A percentile compares a stretch with the other conserved stretches of the same genome.
These are phyloP conservation scores for Cladosporium oxysporum DNA, from an alignment of 2,329 filamentous ascomycete genomes.

Conservation along the genomic window DNA sequence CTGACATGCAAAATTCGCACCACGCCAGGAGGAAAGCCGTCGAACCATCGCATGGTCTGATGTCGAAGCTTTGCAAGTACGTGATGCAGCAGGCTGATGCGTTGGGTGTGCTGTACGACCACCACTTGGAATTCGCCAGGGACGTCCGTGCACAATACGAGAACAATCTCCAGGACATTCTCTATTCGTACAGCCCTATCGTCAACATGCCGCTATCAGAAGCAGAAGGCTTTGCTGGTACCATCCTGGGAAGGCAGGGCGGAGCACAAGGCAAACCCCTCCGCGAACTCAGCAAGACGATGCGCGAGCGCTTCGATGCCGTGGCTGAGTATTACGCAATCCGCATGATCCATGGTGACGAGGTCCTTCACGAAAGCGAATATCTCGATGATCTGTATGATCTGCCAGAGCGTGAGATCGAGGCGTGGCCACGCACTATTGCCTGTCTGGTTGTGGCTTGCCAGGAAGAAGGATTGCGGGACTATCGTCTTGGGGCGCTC, in stretches of 20 bases:
- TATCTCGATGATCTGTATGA: conserved; percentile 32
- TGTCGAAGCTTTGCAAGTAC: conserved; percentile 43
- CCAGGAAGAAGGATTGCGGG: conserved; percentile 37
- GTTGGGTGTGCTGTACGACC: conserved; percentile 38
- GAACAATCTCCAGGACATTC: conserved; percentile 50
- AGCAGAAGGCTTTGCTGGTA: conserved; percentile 59
- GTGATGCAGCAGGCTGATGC: conserved; percentile 36
- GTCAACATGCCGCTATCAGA: conserved; percentile 49
- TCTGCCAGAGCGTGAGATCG: conserved; percentile 37
- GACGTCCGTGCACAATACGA: conserved; percentile 53
- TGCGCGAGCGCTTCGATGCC: conserved; percentile 44
- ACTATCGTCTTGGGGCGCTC: conserved; percentile 39
- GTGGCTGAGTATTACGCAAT: conserved; percentile 45
- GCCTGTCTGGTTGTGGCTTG: conserved; percentile 52
- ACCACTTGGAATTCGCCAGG: conserved; percentile 41
- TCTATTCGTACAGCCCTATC: conserved; percentile 48
- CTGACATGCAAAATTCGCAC: conserved; percentile 41
- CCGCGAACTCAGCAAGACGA: conserved; percentile 39
- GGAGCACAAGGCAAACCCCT: conserved; percentile 36
- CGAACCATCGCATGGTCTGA: conserved; percentile 22
- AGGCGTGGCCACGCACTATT: conserved; percentile 52
- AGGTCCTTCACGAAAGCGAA: no score
- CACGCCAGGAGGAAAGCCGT: conserved; percentile 23
- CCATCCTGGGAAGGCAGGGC: conserved; percentile 54
- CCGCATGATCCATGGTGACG: no score